Percentiles rank a stretch among this genome's conserved stretches.
Evolutionary conservation across 2,329 filamentous ascomycete species (phyloP).

Genomic region (Stagonosporopsis rhizophila): DNA sequence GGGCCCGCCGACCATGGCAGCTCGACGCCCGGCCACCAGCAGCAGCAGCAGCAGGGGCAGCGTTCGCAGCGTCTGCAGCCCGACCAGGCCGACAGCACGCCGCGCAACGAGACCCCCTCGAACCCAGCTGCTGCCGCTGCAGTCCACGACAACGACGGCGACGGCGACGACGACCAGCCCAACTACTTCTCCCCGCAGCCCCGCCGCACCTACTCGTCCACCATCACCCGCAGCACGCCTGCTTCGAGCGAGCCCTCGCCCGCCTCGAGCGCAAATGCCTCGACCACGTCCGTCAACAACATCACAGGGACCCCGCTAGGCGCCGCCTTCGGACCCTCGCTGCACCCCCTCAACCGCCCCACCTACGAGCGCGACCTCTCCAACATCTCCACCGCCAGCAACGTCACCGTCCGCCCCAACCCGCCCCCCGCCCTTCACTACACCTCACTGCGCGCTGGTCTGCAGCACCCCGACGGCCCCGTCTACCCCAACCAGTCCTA

Average conservation of each 20-base stretch:
- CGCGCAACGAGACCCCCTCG: constrained; percentile 51
- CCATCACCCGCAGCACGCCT: constrained; percentile 39
- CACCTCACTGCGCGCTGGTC: constrained; percentile 24
- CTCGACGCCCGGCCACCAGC: constrained; percentile 17
- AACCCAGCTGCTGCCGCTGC: constrained; percentile 28
- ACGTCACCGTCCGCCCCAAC: constrained; percentile 50
- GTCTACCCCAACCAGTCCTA: constrained; percentile 59
- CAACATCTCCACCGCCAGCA: constrained; percentile 52
- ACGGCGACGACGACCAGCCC: constrained; percentile 36
- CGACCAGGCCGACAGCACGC: constrained; percentile 49
- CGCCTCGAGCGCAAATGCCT: constrained; percentile 36
- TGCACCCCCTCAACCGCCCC: constrained; percentile 44
- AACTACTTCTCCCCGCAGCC: constrained; percentile 51
- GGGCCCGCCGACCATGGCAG: constrained; percentile 1
- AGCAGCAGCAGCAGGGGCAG: neutral
- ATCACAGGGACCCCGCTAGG: constrained; percentile 11
- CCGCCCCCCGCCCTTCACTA: constrained; percentile 32
- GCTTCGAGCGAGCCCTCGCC: constrained; percentile 43
- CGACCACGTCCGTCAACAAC: constrained; percentile 33
- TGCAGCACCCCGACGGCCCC: constrained; percentile 42
- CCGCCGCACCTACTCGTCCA: constrained; percentile 43
- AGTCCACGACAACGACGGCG: constrained; percentile 27
- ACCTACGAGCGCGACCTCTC: constrained; percentile 52
- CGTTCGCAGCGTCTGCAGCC: constrained; percentile 10
- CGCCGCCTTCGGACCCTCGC: constrained; percentile 12